Evolutionary conservation across 1,284 basidiomycete species (phyloP), one percentile per base, ranked within the genome.

Genomic region (Inonotus hispidus): DNA sequence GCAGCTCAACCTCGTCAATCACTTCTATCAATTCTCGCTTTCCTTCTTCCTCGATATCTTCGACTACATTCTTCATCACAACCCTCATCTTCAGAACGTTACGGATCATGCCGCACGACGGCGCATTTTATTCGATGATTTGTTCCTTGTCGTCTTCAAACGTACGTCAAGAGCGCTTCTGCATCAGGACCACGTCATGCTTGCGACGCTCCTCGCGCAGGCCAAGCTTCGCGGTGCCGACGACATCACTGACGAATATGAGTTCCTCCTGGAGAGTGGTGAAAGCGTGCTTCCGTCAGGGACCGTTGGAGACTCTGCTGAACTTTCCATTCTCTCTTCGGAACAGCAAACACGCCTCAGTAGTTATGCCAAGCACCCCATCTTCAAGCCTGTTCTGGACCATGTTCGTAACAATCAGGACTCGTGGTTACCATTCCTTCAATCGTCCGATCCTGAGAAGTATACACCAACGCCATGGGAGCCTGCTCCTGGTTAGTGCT

Each of bases 1-100:
- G 71, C 95, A 98, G 70, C 82, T 99, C 55, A 90, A 94, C 69
- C 81, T 91, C 57, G 85, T 98, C 76, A 94, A 97, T 70, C 96
- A 98, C 76, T 99, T 99, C 78, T 99, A 99, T 72, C 94, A 98
- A 73, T 99, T 99, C 80, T 98, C 96, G 0, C 82, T 99, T 56
- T 88, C 84, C 46, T 98, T 97, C 81, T 99, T 99, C 88, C 84
- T 98, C 64, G 95, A 98, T 72, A 96, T 99, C 68, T 99, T 99
- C 75, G 93, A 98, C 76, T 93, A 90, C 67, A 87, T 98, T 60
- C 82, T 99, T 7, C 88, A 90, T 65, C 88, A 92, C 68, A 98
- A 98, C 72, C 93, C 95, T 7, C 90, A 94, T 71, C 81, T 98
- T 64, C 84, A 84, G 70, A 84, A 82, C 64, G 79, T 97, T 63